Base-by-base conservation (phyloP, 202 grass and related monocot genomes). In the Bolboschoenoplectus hybrid region DNA sequence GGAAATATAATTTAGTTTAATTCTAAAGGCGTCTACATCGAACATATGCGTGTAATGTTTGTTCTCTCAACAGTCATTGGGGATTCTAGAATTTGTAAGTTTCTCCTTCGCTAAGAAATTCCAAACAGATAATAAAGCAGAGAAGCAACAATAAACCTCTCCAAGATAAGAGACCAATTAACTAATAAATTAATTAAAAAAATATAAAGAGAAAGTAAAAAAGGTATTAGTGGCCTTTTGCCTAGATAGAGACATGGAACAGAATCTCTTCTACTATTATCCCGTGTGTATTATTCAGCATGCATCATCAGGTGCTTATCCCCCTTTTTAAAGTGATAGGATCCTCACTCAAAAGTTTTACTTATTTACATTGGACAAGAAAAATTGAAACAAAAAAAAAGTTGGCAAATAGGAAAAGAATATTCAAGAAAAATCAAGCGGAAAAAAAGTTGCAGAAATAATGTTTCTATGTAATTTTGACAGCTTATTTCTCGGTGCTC, bases 181-280 rank as follows among this genome's bases (percentile, higher is more conserved):
- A 78, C 13, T 77, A 38, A 17, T 57, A 79, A 78, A 41, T 17
- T 8, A 14, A 58, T 40, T 1, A 41, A 79, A 35, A 40, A 79
- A 17, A 78, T 7, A 78, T 3, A 38, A 40, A 57, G 34, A 17
- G 51, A n/a, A 41, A 79, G 40, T 7, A 40, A n/a, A 79, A 12
- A 79, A 79, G 74, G 51, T 57, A 78, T 57, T 55, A 78, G 34
- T 79, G 52, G 13, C 74, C 51, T 41, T 79, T 79, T 79, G 40
- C 51, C 14, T 79, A 39, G 74, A 79, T 79, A 57, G 74, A 58
- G 74, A 79, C 51, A 58, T 58, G 34, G 52, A 79, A 79, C 35
- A 13, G 7, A 58, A 53, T 76, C 73, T 53, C 67, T 38, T 75
- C 32, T 40, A 39, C 34, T 57, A 78, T 78, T 57, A 56, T 78